These are phyloP conservation scores for Fraxinus angustifolia DNA, from an alignment of 305 asterid genomes.

Conservation along the genomic window DNA sequence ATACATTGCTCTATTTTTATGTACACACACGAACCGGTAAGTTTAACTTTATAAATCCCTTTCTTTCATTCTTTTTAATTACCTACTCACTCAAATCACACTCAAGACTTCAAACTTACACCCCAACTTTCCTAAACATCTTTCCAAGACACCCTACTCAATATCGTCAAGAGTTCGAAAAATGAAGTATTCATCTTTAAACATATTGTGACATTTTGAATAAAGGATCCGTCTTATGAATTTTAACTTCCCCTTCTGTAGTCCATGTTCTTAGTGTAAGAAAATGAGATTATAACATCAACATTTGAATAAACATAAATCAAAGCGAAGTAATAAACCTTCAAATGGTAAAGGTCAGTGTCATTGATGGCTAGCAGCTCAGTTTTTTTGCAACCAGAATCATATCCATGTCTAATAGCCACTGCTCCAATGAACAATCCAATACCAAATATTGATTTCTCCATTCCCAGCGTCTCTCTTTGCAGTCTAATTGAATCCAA, in stretches of 20 bases:
- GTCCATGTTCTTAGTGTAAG: neutral
- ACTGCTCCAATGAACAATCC: conserved; percentile 92
- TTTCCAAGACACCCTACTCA: neutral
- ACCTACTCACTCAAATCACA: neutral
- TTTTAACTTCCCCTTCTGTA: neutral
- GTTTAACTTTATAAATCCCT: neutral
- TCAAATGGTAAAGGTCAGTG: conserved; percentile 68
- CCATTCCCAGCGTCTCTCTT: conserved; percentile 69
- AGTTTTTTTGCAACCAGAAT: conserved; percentile 70
- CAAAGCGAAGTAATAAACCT: conserved; percentile 36
- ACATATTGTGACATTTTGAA: neutral
- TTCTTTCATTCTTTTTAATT: neutral
- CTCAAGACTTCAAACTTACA: neutral
- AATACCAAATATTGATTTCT: conserved; percentile 82
- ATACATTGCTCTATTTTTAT: neutral
- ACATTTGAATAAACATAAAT: neutral
- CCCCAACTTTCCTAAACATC: neutral
- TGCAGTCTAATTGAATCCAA: conserved; percentile 66
- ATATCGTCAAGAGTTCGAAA: neutral
- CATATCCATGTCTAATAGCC: conserved; percentile 74
- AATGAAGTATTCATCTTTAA: neutral
- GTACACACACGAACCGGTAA: neutral
- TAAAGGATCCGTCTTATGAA: neutral
- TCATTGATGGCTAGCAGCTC: conserved; percentile 92
- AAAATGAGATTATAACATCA: neutral